These are phyloP conservation scores for Capronia coronata DNA, from an alignment of 2,329 filamentous ascomycete species.

Conservation along the genomic window DNA sequence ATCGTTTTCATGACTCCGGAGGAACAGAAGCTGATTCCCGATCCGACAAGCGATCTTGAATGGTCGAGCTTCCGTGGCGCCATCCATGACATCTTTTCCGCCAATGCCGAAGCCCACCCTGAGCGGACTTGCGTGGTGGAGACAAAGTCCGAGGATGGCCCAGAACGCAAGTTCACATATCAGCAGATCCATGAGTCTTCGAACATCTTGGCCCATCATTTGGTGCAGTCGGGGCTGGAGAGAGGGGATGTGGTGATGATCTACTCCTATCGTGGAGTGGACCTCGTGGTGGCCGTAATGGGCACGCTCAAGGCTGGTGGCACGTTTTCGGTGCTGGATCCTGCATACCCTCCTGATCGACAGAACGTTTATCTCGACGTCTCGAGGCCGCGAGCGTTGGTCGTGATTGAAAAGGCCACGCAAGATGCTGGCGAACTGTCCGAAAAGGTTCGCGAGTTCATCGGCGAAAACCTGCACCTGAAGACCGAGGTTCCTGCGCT, in stretches of 20 bases:
- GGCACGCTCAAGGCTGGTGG: constrained; percentile 58
- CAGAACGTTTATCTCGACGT: constrained; percentile 81
- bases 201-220: constrained; percentile 71
- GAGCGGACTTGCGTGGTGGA: constrained; percentile 63
- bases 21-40: constrained; percentile 32
- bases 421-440: constrained; percentile 60
- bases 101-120: constrained; percentile 58
- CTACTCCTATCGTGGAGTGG: constrained; percentile 75
- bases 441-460: constrained; percentile 57
- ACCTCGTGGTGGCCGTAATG: constrained; percentile 73
- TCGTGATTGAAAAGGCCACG: constrained; percentile 66
- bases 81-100: constrained; percentile 41
- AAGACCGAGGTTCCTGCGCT: constrained; percentile 70
- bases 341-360: constrained; percentile 70
- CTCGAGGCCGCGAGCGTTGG: constrained; percentile 63
- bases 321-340: constrained; percentile 63
- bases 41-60: constrained; percentile 40
- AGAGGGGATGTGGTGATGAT: constrained; percentile 90
- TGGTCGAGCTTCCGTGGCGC: constrained; percentile 43
- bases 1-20: constrained; percentile 37
- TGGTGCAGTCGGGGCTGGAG: constrained; percentile 65
- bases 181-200: constrained; percentile 78
- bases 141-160: constrained; percentile 47
- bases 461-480: constrained; percentile 64
- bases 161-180: constrained; percentile 70